Conservation (phyloP, 352 stramenopile species). For the Globisporangium barbulae region DNA sequence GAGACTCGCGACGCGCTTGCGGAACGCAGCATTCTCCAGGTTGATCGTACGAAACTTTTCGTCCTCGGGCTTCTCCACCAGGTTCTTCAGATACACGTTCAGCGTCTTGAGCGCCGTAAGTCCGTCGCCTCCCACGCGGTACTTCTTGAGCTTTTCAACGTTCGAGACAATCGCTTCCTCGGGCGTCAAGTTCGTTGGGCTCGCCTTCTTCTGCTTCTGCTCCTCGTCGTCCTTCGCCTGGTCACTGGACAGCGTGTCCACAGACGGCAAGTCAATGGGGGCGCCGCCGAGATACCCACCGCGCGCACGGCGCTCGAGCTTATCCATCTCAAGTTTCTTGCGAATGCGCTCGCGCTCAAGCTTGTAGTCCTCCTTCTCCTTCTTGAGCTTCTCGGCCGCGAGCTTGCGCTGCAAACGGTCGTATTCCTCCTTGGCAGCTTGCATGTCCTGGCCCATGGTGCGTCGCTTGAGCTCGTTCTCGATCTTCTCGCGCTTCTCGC, state of each 20-base stretch:
- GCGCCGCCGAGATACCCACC: constrained; percentile 76
- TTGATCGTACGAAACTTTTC: constrained; percentile 92
- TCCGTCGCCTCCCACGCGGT: constrained; percentile 79
- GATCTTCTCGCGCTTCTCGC: constrained; percentile 73
- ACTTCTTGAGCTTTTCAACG: constrained; percentile 81
- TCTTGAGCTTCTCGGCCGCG: constrained; percentile 81
- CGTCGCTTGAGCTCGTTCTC: constrained; percentile 74
- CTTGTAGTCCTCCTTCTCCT: constrained; percentile 88
- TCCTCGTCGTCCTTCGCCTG: constrained; percentile 16
- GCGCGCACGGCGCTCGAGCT: constrained; percentile 82
- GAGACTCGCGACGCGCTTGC: constrained; percentile 83
- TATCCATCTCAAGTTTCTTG: constrained; percentile 90
- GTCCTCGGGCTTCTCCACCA: constrained; percentile 84
- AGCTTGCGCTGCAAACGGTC: constrained; percentile 76
- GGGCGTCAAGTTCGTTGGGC: constrained; percentile 35
- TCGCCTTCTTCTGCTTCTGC: constrained; percentile 31
- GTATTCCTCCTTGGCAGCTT: constrained; percentile 76
- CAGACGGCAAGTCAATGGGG: constrained; percentile 48
- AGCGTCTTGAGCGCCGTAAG: constrained; percentile 82
- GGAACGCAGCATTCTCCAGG: constrained; percentile 88
- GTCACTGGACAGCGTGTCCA: constrained; percentile 23
- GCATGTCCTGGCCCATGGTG: constrained; percentile 72
- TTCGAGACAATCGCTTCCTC: constrained; percentile 73
- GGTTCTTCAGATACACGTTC: constrained; percentile 86
- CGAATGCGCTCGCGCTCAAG: constrained; percentile 86